phyloP scores from a whole-genome alignment of 768 basidiomycete genomes.

The Boletus insuetus region DNA sequence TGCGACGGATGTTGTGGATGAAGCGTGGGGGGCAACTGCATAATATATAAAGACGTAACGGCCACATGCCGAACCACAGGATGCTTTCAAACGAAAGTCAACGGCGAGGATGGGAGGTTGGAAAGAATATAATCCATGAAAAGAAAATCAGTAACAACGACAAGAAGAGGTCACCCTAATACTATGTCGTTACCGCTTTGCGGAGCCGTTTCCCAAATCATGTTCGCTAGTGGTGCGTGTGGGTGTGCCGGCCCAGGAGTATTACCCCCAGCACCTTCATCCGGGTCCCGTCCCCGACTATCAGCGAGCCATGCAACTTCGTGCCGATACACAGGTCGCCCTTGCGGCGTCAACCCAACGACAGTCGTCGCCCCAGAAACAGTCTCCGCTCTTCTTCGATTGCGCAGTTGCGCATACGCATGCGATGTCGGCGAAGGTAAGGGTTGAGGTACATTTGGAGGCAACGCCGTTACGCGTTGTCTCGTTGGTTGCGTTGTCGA shows the following conservation, averaged over 20 bases:
- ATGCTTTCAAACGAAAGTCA: slow-evolving; percentile 5
- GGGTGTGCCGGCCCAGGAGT: slow-evolving; percentile 19
- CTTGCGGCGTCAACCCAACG: slow-evolving; percentile 27
- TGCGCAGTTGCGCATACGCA: slow-evolving; percentile 21
- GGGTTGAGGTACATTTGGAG: slow-evolving; percentile 22
- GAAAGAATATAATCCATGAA: not conserved
- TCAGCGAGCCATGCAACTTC: slow-evolving; percentile 28
- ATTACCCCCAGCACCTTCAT: slow-evolving; percentile 18
- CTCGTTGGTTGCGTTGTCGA: slow-evolving; percentile 17
- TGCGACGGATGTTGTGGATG: slow-evolving; percentile 6
- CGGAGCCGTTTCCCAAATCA: slow-evolving; percentile 28
- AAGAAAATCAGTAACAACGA: slow-evolving; percentile 3
- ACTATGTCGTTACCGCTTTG: slow-evolving; percentile 31
- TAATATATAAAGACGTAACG: slow-evolving; percentile 1
- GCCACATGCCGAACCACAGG: not conserved
- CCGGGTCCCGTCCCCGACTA: slow-evolving; percentile 14
- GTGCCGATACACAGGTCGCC: slow-evolving; percentile 29
- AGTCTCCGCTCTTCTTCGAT: slow-evolving; percentile 34
- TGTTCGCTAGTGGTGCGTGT: slow-evolving; percentile 21
- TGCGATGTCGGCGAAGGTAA: slow-evolving; percentile 21
- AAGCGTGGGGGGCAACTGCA: not conserved
- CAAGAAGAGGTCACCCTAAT: slow-evolving; percentile 22
- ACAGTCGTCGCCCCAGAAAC: slow-evolving; percentile 31
- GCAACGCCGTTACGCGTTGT: slow-evolving; percentile 30
- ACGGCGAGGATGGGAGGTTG: not conserved